These are phyloP conservation scores for Blastomyces parvus DNA, from an alignment of 2,329 filamentous ascomycete genomes.

Conservation along the genomic window DNA sequence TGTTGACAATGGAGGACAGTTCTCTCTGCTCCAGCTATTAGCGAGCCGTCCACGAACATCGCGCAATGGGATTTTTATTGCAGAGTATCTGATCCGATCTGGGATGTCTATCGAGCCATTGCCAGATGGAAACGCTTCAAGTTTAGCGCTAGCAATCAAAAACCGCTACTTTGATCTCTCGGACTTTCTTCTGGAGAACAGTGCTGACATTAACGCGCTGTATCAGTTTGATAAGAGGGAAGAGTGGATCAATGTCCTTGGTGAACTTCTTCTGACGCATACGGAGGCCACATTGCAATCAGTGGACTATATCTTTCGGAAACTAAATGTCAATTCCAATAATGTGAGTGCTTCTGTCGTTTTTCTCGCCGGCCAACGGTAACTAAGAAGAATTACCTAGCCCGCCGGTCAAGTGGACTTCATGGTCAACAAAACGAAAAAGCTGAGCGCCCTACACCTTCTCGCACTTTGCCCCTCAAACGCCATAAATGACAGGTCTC, in stretches of 20 bases:
- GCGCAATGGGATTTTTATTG: constrained; percentile 1
- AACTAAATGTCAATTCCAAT: neutral
- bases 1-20: neutral
- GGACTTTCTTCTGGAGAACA: neutral
- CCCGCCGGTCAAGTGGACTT: neutral
- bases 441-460: neutral
- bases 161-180: constrained; percentile 5
- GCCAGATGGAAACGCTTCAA: constrained; percentile 2
- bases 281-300: neutral
- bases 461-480: constrained; percentile 1
- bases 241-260: constrained; percentile 3
- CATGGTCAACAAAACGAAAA: constrained; percentile 1
- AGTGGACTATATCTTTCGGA: constrained; percentile 1
- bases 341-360: neutral
- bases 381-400: neutral
- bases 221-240: neutral
- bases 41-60: constrained; percentile 5
- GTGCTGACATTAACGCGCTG: constrained; percentile 4
- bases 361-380: neutral
- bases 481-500: neutral
- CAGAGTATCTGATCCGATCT: constrained; percentile 3
- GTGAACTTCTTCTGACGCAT: constrained; percentile 4
- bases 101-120: constrained; percentile 7
- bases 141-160: constrained; percentile 2
- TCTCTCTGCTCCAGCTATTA: neutral